Percentiles rank a stretch among this genome's conserved stretches.
Conservation (phyloP, 495 filamentous ascomycete species). For the Tuber brumale region DNA sequence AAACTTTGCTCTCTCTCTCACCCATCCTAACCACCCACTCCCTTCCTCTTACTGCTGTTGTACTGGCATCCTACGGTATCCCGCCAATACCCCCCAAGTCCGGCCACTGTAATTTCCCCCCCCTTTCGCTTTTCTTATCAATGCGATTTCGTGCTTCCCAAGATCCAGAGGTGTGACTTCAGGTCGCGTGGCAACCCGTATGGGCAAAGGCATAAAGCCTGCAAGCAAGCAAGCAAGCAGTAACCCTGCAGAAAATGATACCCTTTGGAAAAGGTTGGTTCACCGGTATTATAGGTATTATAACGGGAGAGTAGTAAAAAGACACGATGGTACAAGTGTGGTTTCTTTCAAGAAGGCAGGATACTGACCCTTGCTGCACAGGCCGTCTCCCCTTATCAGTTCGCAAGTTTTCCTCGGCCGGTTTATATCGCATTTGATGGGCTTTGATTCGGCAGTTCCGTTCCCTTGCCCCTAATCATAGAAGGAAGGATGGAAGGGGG, state of each 20-base stretch:
- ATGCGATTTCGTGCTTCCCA: not conserved
- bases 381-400: not conserved
- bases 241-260: not conserved
- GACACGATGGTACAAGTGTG: not conserved
- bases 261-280: not conserved
- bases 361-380: not conserved
- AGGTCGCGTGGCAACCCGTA: not conserved
- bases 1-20: not conserved
- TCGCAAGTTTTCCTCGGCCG: not conserved
- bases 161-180: not conserved
- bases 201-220: not conserved
- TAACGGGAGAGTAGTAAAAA: not conserved
- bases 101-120: not conserved
- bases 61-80: not conserved
- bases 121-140: not conserved
- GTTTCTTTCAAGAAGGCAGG: not conserved
- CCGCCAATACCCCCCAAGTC: not conserved
- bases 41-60: not conserved
- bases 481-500: not conserved
- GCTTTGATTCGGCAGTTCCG: conserved; percentile 2
- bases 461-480: not conserved
- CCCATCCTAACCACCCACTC: not conserved
- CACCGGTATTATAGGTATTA: not conserved
- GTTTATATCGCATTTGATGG: not conserved
- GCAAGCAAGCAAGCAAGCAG: not conserved